Evolutionary conservation across 305 asterid species (phyloP).

Genomic region (Rubia occidens): DNA sequence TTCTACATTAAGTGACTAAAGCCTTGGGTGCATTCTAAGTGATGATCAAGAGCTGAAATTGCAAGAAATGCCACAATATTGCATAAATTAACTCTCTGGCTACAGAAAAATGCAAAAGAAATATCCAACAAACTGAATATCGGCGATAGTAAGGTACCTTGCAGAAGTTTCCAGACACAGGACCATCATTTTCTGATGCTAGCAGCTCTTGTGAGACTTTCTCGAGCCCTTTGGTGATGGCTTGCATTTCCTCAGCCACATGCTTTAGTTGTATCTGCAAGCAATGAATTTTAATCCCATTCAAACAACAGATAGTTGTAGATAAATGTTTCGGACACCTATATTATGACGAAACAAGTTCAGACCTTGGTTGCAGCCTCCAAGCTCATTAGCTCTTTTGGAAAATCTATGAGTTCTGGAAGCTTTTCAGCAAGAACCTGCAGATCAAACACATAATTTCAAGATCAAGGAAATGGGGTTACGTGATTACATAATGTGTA

Average conservation of each 20-base stretch:
- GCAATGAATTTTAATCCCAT: conserved; percentile 14
- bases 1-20: too few relatives aligned
- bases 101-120: conserved; percentile 3
- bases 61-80: neutral
- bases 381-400: conserved; percentile 51
- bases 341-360: neutral
- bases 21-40: neutral
- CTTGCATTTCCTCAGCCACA: conserved; percentile 90
- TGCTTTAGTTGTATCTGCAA: conserved; percentile 70
- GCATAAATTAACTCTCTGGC: neutral
- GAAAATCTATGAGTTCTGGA: conserved; percentile 72
- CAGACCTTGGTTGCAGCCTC: conserved; percentile 76
- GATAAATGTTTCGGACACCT: neutral
- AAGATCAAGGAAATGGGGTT: neutral
- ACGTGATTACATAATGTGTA: neutral
- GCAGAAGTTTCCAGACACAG: conserved; percentile 51
- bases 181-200: conserved; percentile 67
- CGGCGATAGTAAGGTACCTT: conserved; percentile 32
- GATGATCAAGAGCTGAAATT: neutral
- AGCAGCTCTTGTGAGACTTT: conserved; percentile 59
- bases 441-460: neutral
- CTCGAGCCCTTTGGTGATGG: conserved; percentile 67
- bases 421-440: conserved; percentile 69
- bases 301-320: conserved; percentile 15
- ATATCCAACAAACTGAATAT: neutral